A percentile compares a stretch with the other conserved stretches of the same genome.
Conservation (phyloP, 768 basidiomycete species). For the Leccinum subtestaceum region DNA sequence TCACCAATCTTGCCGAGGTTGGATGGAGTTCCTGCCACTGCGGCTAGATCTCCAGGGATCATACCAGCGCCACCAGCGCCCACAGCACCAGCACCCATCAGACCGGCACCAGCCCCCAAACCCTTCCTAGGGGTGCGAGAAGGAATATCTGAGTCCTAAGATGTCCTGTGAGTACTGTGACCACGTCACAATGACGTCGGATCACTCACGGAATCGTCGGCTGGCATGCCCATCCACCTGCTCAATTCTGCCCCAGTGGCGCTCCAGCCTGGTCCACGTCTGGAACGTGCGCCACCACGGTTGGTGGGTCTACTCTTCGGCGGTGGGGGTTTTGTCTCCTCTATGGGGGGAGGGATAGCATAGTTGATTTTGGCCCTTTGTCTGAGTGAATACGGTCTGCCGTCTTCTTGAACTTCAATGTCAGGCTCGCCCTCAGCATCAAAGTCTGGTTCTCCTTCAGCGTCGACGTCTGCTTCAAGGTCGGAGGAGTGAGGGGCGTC, state of each 20-base stretch:
- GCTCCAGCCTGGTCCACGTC: conserved; percentile 69
- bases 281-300: conserved; percentile 39
- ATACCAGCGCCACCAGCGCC: conserved; percentile 54
- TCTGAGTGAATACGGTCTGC: conserved; percentile 54
- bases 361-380: conserved; percentile 70
- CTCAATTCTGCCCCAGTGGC: conserved; percentile 74
- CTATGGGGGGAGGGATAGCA: conserved; percentile 76
- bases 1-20: conserved; percentile 85
- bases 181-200: neutral
- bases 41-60: conserved; percentile 56
- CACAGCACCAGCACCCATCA: conserved; percentile 44
- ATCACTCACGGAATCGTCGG: conserved; percentile 64
- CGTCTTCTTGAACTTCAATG: conserved; percentile 40
- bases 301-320: conserved; percentile 37
- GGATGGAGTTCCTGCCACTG: conserved; percentile 72
- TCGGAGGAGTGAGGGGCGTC: conserved; percentile 46
- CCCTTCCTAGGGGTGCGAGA: conserved; percentile 70
- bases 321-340: conserved; percentile 51
- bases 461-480: conserved; percentile 35
- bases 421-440: conserved; percentile 39
- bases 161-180: conserved; percentile 2
- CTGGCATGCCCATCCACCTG: conserved; percentile 70
- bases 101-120: conserved; percentile 53
- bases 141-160: conserved; percentile 68
- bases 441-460: conserved; percentile 38